phyloP scores from a whole-genome alignment of 345 rosid genomes.

The Sisymbrium altissimum region DNA sequence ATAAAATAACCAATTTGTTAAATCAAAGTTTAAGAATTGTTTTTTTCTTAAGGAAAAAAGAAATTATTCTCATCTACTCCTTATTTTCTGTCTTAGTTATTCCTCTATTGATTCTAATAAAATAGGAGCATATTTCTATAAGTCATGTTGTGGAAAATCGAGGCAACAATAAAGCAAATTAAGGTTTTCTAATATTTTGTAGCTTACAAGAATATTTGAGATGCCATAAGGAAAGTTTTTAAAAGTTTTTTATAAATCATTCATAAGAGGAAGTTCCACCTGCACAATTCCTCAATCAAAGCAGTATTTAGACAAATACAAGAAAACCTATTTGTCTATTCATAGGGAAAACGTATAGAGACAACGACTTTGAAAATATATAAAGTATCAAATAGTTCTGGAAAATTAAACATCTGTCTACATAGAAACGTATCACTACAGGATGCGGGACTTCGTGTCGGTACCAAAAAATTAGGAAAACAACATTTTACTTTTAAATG shows the following conservation, averaged over 20 bases:
- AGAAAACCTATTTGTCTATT: too few relatives aligned
- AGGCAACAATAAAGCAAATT: background rate
- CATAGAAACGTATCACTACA: background rate
- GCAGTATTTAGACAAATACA: background rate
- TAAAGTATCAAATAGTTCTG: background rate
- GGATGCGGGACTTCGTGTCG: background rate
- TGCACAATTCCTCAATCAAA: background rate
- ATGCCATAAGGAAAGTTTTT: too few relatives aligned
- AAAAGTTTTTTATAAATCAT: too few relatives aligned
- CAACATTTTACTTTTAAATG: background rate
- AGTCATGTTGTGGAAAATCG: constrained; percentile 1
- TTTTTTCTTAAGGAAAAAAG: background rate
- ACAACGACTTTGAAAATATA: too few relatives aligned
- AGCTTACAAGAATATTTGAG: too few relatives aligned
- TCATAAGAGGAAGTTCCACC: background rate
- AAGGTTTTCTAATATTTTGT: too few relatives aligned
- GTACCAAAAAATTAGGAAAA: background rate
- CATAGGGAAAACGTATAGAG: too few relatives aligned
- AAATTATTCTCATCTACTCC: background rate
- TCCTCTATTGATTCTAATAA: background rate
- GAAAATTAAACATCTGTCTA: background rate
- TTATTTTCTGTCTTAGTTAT: background rate
- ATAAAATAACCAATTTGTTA: too few relatives aligned
- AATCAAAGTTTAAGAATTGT: too few relatives aligned
- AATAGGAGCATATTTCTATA: background rate